These are phyloP conservation scores for Tympanopsis confertula DNA, from an alignment of 2,329 filamentous ascomycete species.

Conservation along the genomic window DNA sequence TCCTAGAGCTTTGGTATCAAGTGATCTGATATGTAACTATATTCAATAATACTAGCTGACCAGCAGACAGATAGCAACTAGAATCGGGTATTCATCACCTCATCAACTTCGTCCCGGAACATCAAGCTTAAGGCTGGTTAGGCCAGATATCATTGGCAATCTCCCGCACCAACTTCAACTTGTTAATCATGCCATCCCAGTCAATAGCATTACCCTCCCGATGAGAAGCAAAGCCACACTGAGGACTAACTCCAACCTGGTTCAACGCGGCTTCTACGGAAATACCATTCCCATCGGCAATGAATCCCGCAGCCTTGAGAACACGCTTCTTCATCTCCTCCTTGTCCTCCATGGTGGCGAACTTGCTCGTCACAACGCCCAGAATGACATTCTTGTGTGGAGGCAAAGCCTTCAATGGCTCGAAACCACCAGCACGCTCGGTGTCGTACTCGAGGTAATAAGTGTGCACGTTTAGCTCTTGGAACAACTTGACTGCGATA, in stretches of 20 bases:
- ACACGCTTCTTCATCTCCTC: constrained; percentile 20
- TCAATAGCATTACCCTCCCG: constrained; percentile 1
- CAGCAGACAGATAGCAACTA: no score
- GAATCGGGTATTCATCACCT: no score
- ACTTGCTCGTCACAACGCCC: constrained; percentile 43
- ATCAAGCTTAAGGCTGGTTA: background rate
- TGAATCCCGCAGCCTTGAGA: constrained; percentile 13
- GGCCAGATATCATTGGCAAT: constrained; percentile 1
- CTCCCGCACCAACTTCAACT: constrained; percentile 1
- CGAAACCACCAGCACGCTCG: constrained; percentile 41
- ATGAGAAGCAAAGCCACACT: constrained; percentile 22
- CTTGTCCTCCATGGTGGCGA: constrained; percentile 40
- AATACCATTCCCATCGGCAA: constrained; percentile 15
- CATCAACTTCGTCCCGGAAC: no score
- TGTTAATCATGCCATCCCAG: background rate
- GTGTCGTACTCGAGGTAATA: constrained; percentile 51
- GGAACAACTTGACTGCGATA: constrained; percentile 43
- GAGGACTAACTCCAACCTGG: constrained; percentile 27
- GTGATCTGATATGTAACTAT: no score
- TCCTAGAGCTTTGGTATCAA: no score
- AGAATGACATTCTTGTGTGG: constrained; percentile 41
- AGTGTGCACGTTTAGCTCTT: constrained; percentile 40
- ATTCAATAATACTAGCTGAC: no score
- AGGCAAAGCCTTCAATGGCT: constrained; percentile 38
- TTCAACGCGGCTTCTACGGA: constrained; percentile 11